Base-by-base conservation (phyloP, 2,329 filamentous ascomycete genomes). In the Emmonsiellopsis sp. region DNA sequence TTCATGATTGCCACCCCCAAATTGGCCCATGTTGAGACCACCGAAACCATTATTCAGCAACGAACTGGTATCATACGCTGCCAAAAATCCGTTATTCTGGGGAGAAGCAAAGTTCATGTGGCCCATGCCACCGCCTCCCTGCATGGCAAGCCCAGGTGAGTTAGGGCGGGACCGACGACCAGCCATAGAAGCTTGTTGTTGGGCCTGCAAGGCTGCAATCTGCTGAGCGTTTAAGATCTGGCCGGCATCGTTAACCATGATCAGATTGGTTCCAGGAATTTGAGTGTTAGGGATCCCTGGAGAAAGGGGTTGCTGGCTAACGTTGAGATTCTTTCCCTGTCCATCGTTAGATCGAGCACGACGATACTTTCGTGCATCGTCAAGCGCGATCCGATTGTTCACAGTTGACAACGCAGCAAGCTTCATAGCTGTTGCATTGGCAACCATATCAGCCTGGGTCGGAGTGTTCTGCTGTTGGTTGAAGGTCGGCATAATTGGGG, bases 381-480 rank as follows among this genome's bases (percentile, higher is more conserved):
- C 93, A 55, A 98, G 79, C 51, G 93, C 91, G 64, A 98, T 95
- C 42, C 93, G 87, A 70, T 97, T 98, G 76, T 97, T 98, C 49
- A 98, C 93, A 2, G 93, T 98, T 5, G 92, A 97, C 45, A 98
- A 78, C 15, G 93, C 93, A 45, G 93, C 93, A 50, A 98, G 81
- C 71, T 98, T 98, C 93, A 98, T 98, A 20, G 93, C 93, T 13
- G 93, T 97, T 30, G 93, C 93, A 67, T 97, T 98, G 55, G 93
- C 93, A 54, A 98, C 87, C 92, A 97, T 97, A 65, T 98, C 93
- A 13, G 90, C 91, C 69, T 96, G 91, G 53, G 80, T 84, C 57
- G 76, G 77, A 13, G 77, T 73, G 40, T 73, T 73, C 60, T 79
- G 65, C 35, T 51, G 52, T 15, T 57, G 56, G 58, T 80, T 85